Evolutionary conservation across 2,329 filamentous ascomycete genomes (phyloP), one percentile per base, ranked within the genome.

Genomic region (Coniochaeta sp.): DNA sequence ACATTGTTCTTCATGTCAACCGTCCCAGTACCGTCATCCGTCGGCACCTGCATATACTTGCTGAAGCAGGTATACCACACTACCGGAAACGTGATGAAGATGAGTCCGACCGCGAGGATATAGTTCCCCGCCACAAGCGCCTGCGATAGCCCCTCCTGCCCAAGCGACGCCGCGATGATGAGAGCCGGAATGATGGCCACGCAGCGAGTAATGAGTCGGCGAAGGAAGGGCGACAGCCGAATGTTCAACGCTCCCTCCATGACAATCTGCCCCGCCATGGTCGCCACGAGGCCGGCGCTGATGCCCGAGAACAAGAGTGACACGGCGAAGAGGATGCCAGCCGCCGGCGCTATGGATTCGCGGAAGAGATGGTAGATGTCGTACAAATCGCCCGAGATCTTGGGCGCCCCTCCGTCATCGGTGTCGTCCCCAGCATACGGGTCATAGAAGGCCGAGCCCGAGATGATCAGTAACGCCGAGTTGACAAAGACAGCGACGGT

Each of bases 401-500:
- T 40, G 22, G 47, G 26, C 3, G 87, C 87, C 35, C 82, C 73
- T 10, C 75, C 71, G 1, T 86, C 85, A 1, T 78, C 75, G 0
- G 40, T 42, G 27, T 53, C 50, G 5, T 51, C 49, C 2, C 42
- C 49, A n/a, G 33, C n/a, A 13, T 49, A 47, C 6, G 74, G 64
- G 32, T 78, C 77, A 7, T 77, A 70, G 60, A 85, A 89, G 0
- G 95, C 77, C 0, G 86, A 84, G 20, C 89, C 89, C 0, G 89
- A 83, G 14, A 89, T 84, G 57, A 91, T 88, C 16, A 91, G 75
- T 58, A 91, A 90, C 8, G 87, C 77, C 50, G 82, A 87, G 69
- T 91, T 91, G 57, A 91, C 85, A 60, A 91, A 91, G 4, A 91
- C 75, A 0, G 87, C 87, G 63, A 91, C 90, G 0, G 86, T 87